Evolutionary conservation across 192 early-diverging fungal genomes (phyloP), one percentile per base, ranked within the genome.

Genomic region (Radiomyces spectabilis): DNA sequence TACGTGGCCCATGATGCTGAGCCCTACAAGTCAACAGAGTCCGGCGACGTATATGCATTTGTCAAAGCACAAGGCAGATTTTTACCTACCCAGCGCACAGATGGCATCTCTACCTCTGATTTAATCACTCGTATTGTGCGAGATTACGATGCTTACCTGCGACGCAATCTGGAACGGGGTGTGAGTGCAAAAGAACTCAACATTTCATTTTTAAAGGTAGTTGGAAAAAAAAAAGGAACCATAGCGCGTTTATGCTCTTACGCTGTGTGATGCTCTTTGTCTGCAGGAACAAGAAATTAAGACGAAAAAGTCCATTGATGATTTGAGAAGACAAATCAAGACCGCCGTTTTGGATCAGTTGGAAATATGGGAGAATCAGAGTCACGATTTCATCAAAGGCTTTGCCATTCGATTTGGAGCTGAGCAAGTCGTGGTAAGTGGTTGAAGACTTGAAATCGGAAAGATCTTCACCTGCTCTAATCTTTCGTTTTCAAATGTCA

Each of bases 1-100:
- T 89, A 85, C 52, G 87, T 89, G 15, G 83, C 83, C 41, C 87
- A 89, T 48, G 87, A 89, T 60, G 85, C 81, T 40, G 74, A 85
- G 25, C 87, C 87, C 1, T 89, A 89, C 46, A 71, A 69, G 18
- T 83, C 82, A 21, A 72, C 68, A 12, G 85, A 83, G 10, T 65
- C 73, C 29, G 68, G 74, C 44, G 87, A 89, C 53, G 82, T 89
- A 12, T 89, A 89, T 46, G 78, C 75, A 3, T 86, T 86, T 58
- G 82, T 89, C 57, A 89, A 89, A 67, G 73, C 72, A 5, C 82
- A 84, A 59, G 87, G 79, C 9, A 51, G 41, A 8, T 81, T 81
- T 51, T 54, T 78, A 22, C 79, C 79, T 2, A 85, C 81, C 0
- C 72, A 80, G 63, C 77, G 87, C 45, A 89, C 87, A 19, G 87